These are phyloP conservation scores for Backusella mclennaniae DNA, from an alignment of 192 early-diverging fungal genomes.

Conservation along the genomic window DNA sequence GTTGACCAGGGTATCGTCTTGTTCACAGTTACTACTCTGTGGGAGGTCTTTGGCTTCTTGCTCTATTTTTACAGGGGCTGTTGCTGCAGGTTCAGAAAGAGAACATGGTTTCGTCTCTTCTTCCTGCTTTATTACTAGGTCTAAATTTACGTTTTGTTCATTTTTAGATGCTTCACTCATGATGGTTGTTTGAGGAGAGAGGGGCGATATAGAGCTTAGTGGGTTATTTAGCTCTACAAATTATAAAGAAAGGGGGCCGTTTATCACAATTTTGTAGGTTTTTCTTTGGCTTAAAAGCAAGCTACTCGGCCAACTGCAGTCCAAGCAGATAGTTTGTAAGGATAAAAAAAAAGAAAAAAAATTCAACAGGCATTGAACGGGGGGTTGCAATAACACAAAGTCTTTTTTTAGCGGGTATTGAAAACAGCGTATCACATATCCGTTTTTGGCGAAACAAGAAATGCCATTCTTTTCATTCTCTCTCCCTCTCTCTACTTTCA, in stretches of 20 bases:
- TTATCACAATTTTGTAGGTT: background rate
- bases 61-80: background rate
- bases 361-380: background rate
- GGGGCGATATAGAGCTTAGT: background rate
- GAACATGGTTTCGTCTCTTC: background rate
- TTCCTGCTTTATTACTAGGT: slow-evolving; percentile 9
- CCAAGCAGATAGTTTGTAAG: background rate
- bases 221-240: background rate
- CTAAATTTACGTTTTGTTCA: slow-evolving; percentile 6
- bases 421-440: background rate
- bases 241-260: background rate
- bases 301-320: slow-evolving; percentile 3
- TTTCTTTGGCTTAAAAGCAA: background rate
- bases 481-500: background rate
- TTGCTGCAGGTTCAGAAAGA: background rate
- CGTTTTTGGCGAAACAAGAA: background rate
- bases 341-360: background rate
- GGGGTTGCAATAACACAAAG: background rate
- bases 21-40: slow-evolving; percentile 3
- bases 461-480: background rate
- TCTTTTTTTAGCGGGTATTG: background rate
- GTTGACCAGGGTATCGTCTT: slow-evolving; percentile 5
- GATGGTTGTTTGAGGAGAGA: background rate
- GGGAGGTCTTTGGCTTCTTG: background rate
- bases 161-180: slow-evolving; percentile 4